Percentiles rank a stretch among this genome's conserved stretches.
Evolutionary conservation across 352 stramenopile species (phyloP).

Genomic region (Phytophthora crassamura): DNA sequence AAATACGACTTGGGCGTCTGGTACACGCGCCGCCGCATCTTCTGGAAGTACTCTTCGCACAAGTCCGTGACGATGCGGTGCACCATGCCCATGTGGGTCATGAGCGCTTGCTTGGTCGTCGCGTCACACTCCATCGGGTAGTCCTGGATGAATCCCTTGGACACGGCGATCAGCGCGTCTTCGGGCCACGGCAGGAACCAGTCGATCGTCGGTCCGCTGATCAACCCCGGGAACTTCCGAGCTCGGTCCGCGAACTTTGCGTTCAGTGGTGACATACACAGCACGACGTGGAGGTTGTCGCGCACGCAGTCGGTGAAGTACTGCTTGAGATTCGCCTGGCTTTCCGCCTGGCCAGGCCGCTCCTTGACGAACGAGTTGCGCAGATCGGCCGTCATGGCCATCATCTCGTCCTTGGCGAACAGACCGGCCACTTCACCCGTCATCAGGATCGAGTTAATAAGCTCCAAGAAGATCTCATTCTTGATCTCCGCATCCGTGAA

Average conservation of each 20-base stretch:
- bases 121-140: conserved; percentile 96
- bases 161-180: conserved; percentile 97
- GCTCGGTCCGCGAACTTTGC: conserved; percentile 97
- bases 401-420: conserved; percentile 99
- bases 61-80: conserved; percentile 97
- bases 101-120: conserved; percentile 87
- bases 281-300: conserved; percentile 98
- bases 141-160: conserved; percentile 96
- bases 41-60: conserved; percentile 98
- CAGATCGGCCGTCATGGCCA: conserved; percentile 98
- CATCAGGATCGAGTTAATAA: conserved; percentile 98
- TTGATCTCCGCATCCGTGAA: conserved; percentile 99
- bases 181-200: conserved; percentile 99
- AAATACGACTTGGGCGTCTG: conserved; percentile 99
- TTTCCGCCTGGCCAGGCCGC: conserved; percentile 94
- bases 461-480: conserved; percentile 99
- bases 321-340: conserved; percentile 96
- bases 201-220: conserved; percentile 98
- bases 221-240: conserved; percentile 97
- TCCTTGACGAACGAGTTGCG: conserved; percentile 96
- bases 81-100: conserved; percentile 98
- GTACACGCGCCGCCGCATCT: conserved; percentile 97
- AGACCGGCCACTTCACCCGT: conserved; percentile 98
- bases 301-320: conserved; percentile 98
- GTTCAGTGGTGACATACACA: conserved; percentile 99